Conservation (phyloP, 139 green algal species). For the Chlamydomonas incerta region DNA sequence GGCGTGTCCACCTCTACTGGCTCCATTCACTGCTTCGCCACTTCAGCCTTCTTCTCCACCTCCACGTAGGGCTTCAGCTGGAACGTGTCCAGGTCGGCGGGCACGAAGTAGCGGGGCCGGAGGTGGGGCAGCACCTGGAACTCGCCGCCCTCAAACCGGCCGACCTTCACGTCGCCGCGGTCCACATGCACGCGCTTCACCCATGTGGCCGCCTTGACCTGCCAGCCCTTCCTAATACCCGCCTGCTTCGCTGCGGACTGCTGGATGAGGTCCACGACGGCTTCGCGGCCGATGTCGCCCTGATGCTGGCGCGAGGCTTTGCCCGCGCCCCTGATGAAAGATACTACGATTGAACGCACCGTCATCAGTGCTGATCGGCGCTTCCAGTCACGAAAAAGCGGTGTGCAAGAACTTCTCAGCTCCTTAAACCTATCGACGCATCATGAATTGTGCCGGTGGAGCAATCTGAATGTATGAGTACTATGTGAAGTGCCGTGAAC, state of each 20-base stretch:
- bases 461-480: no score
- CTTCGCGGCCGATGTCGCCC: conserved; percentile 2
- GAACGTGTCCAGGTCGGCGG: conserved; percentile 30
- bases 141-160: background rate
- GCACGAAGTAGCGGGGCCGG: conserved; percentile 49
- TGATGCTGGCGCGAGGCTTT: background rate
- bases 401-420: no score
- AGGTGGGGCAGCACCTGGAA: conserved; percentile 43
- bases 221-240: conserved; percentile 40
- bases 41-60: background rate
- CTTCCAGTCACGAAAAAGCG: no score
- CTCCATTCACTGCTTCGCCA: no score
- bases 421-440: no score
- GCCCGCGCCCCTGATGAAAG: background rate
- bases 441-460: no score
- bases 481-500: no score
- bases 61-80: conserved; percentile 49
- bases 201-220: conserved; percentile 52
- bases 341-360: background rate
- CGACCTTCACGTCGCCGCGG: conserved; percentile 48
- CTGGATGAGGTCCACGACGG: conserved; percentile 35
- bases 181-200: conserved; percentile 57
- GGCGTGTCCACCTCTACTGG: no score
- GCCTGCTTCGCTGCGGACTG: background rate
- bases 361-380: background rate